A percentile compares a stretch with the other conserved stretches of the same genome.
These are phyloP conservation scores for Ceratobasidium sp. DNA, from an alignment of 1,284 basidiomycete species.

Conservation along the genomic window DNA sequence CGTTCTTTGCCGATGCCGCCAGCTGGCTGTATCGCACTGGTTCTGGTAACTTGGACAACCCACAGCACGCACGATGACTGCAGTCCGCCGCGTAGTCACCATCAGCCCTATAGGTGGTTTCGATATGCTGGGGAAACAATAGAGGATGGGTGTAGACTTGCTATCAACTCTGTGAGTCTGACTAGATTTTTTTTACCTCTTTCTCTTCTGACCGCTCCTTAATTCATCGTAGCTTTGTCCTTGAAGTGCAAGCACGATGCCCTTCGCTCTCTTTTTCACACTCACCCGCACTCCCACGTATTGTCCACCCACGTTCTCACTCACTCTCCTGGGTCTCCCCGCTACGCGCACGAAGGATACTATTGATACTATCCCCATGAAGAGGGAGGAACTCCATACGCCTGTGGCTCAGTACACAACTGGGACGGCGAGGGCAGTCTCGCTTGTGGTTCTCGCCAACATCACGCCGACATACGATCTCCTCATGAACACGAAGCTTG, in stretches of 20 bases:
- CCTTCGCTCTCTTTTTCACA: too few species aligned
- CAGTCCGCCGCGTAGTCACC: background rate
- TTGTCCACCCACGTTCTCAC: too few species aligned
- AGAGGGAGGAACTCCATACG: too few species aligned
- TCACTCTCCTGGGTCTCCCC: too few species aligned
- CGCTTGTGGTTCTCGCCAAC: too few species aligned
- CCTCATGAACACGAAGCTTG: too few species aligned
- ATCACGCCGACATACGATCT: too few species aligned
- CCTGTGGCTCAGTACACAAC: too few species aligned
- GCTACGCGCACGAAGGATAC: too few species aligned
- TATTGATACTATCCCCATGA: too few species aligned
- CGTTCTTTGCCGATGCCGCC: background rate
- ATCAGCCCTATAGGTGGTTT: conserved; percentile 71
- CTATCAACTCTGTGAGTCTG: conserved; percentile 74
- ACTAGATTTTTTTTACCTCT: conserved; percentile 9
- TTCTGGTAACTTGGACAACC: background rate
- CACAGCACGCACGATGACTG: background rate
- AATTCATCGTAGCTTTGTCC: conserved; percentile 60
- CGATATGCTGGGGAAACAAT: conserved; percentile 78
- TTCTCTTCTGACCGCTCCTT: conserved; percentile 8
- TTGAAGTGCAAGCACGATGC: conserved; percentile 75
- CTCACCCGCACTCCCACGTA: background rate
- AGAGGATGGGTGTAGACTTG: conserved; percentile 88
- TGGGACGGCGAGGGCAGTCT: too few species aligned
- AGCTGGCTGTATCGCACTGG: background rate